Evolutionary conservation across 148 eudicot genomes (phyloP), one percentile per base, ranked within the genome.

Genomic region (Euryodendron excelsum): DNA sequence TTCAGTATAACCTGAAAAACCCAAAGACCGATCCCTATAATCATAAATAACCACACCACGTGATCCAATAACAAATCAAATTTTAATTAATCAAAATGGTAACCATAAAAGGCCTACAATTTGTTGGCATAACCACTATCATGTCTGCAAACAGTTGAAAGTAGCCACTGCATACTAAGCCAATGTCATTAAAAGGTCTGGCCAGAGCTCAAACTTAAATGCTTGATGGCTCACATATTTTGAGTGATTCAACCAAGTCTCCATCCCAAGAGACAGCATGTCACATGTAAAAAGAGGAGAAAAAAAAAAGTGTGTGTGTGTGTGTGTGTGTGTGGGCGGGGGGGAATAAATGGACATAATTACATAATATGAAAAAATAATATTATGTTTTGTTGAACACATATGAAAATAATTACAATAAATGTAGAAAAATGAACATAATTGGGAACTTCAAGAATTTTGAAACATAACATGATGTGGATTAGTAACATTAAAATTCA

Each of bases 1-100:
- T 81, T 91, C 94, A 4, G 97, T 89, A 80, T 94, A 94, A 71
- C 98, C 98, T 94, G 87, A 25, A 77, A 77, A 79, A 27, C 68
- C 25, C 69, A 63, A 60, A 71, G 77, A 31, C 69, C 52, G 28
- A 69, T 62, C 48, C 3, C 18, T 5, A 36, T 45, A 21, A 5
- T 41, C 37, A 30, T 47, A 81, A 78, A 77, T 44, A 60, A 70
- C 12, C 73, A 15, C 50, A 66, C n/a, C 36, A 33, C 20, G 4
- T 41, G 25, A 59, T 28, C 50, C 25, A 3, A 47, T 15, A 23
- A 25, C 4, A 69, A 14, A 5, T 1, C 4, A 20, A 9, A 37
- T 67, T 39, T 21, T 37, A 36, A 65, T 41, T 34, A 21, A 68
- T 18, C 3, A n/a, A 68, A 39, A 41, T 23, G 50, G 50, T 23